These are phyloP conservation scores for Withania somnifera DNA, from an alignment of 305 asterid genomes.

Conservation along the genomic window DNA sequence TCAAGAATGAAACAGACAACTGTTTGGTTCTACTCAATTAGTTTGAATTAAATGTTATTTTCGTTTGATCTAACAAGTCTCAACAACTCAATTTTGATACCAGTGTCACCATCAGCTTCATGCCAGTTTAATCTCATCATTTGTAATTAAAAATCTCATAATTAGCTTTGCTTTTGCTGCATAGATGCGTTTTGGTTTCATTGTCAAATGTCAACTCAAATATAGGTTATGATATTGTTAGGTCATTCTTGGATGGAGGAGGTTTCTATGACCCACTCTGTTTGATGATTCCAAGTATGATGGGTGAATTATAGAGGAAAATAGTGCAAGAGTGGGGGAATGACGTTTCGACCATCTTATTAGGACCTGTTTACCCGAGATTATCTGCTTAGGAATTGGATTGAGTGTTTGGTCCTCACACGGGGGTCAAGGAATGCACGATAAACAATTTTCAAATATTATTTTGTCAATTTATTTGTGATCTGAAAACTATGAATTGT, in stretches of 20 bases:
- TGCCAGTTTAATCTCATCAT: background rate
- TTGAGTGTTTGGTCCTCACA: background rate
- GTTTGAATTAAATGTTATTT: background rate
- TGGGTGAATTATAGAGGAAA: background rate
- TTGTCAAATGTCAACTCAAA: background rate
- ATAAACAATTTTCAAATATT: background rate
- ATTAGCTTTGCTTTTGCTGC: background rate
- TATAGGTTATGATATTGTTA: background rate
- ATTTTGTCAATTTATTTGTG: background rate
- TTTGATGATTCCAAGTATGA: background rate
- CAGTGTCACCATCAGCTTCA: background rate
- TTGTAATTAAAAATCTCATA: background rate
- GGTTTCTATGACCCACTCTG: background rate
- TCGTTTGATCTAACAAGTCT: background rate
- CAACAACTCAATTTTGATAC: background rate
- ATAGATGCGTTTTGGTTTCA: background rate
- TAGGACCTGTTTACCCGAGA: background rate
- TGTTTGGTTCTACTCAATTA: background rate
- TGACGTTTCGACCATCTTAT: background rate
- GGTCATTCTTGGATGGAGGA: background rate
- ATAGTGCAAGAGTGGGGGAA: background rate
- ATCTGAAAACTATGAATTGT: background rate
- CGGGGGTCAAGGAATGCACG: background rate
- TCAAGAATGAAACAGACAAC: background rate
- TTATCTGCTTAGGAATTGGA: background rate